Evolutionary conservation across 352 stramenopile species (phyloP).

Genomic region (Plasmopara viticola): DNA sequence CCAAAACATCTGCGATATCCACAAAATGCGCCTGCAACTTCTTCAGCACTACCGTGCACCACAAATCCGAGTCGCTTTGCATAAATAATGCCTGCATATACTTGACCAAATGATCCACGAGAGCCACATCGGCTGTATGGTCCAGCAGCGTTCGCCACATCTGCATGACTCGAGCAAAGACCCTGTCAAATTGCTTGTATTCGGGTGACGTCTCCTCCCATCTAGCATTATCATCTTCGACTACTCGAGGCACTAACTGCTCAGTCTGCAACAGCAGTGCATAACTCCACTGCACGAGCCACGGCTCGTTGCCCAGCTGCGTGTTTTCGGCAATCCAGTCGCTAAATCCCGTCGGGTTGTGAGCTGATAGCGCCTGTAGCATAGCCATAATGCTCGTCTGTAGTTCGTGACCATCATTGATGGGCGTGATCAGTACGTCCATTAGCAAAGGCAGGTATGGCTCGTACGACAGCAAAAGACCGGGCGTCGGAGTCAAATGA

Average conservation of each 20-base stretch:
- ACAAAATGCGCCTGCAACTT: constrained; percentile 67
- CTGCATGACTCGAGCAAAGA: constrained; percentile 28
- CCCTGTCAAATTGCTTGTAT: constrained; percentile 44
- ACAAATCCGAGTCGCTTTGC: constrained; percentile 12
- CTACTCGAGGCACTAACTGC: constrained; percentile 22
- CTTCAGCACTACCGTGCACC: constrained; percentile 25
- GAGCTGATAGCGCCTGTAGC: constrained; percentile 32
- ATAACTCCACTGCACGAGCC: constrained; percentile 49
- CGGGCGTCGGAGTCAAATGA: constrained; percentile 16
- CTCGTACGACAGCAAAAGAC: constrained; percentile 40
- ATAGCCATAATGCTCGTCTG: constrained; percentile 32
- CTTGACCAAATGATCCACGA: constrained; percentile 37
- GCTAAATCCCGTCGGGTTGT: constrained; percentile 31
- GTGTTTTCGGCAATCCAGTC: constrained; percentile 48
- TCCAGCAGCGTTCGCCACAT: constrained; percentile 51
- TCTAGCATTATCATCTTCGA: not conserved
- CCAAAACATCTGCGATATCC: constrained; percentile 58
- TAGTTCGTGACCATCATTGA: constrained; percentile 29
- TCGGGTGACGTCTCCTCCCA: constrained; percentile 37
- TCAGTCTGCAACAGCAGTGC: constrained; percentile 34
- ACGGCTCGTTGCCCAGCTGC: constrained; percentile 33
- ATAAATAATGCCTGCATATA: constrained; percentile 25
- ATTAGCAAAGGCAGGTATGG: constrained; percentile 40
- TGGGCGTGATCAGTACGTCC: constrained; percentile 26
- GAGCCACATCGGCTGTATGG: constrained; percentile 31